Evolutionary conservation across 2,329 filamentous ascomycete species (phyloP), one percentile per base, ranked within the genome.

Genomic region (Colletotrichum kahawae): DNA sequence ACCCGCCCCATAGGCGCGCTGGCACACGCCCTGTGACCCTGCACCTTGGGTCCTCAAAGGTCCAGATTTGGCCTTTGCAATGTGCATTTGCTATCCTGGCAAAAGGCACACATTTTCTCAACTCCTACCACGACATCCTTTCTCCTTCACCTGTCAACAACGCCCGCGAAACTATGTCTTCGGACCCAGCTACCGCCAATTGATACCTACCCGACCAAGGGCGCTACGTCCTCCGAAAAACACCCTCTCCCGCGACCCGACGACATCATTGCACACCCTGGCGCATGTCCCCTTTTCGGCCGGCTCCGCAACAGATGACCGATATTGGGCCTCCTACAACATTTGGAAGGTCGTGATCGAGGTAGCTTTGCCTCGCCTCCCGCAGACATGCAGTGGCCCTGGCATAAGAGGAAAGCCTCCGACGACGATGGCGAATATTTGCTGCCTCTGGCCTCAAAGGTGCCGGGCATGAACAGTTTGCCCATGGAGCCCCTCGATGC

Each of bases 301-400:
- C 31, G 34, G 57, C 54, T 33, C 60, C 57, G 36, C 74, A 62
- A 76, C 74, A 74, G 33, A 76, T 76, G 74, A 76, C 63, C 67
- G 70, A n/a, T 63, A 64, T 27, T 75, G 51, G 54, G 60, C 31
- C 34, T 68, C 31, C 38, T 43, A 48, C 27, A 70, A 62, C 51
- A 29, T 74, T 27, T 64, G 65, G 59, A 76, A 76, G 74, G 71
- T 66, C 71, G 74, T 76, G 74, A 76, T 27, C 38, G 66, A 74
- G 65, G 70, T 60, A 56, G 21, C 48, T 18, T 56, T 66, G 65
- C 74, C 66, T 75, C 75, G 59, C 59, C 65, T 34, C 65, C 34
- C 60, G 62, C 76, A 74, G 82, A 81, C 65, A 84, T 84, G 83
- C 82, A 81, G 81, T 84, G 82, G 82, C 82, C 82, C 60, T 84